These are phyloP conservation scores for Poa annua DNA, from an alignment of 176 grass and related monocot species.

Conservation along the genomic window DNA sequence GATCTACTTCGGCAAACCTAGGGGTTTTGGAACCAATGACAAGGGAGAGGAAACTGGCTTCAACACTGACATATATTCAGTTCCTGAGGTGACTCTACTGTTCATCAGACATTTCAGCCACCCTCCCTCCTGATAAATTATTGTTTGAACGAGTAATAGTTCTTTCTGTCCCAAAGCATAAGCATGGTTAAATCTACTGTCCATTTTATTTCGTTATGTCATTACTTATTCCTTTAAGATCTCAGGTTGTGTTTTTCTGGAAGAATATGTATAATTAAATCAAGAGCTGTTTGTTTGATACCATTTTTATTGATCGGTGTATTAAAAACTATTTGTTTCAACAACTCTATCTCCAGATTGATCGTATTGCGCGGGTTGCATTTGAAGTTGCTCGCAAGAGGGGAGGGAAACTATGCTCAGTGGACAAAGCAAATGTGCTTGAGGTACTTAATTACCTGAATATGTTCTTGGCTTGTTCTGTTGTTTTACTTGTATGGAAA, in stretches of 20 bases:
- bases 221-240: not conserved
- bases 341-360: constrained; percentile 57
- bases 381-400: constrained; percentile 94
- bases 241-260: not conserved
- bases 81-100: constrained; percentile 58
- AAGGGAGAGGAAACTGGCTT: constrained; percentile 81
- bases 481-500: constrained; percentile 5
- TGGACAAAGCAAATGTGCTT: constrained; percentile 96
- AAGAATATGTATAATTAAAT: not conserved
- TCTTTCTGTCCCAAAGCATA: not conserved
- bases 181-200: not conserved
- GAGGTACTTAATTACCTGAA: constrained; percentile 67
- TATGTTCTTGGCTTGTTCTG: not conserved
- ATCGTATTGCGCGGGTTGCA: constrained; percentile 77
- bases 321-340: not conserved
- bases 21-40: constrained; percentile 91
- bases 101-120: not conserved
- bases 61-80: constrained; percentile 92
- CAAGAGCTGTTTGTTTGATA: not conserved
- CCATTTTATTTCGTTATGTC: not conserved
- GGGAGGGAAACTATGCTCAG: constrained; percentile 73
- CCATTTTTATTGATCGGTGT: not conserved
- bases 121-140: not conserved
- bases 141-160: not conserved
- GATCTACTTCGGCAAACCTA: constrained; percentile 87